Evolutionary conservation across 2,329 filamentous ascomycete genomes (phyloP), one percentile per base, ranked within the genome.

Genomic region (Xylariomycetidae sp.): DNA sequence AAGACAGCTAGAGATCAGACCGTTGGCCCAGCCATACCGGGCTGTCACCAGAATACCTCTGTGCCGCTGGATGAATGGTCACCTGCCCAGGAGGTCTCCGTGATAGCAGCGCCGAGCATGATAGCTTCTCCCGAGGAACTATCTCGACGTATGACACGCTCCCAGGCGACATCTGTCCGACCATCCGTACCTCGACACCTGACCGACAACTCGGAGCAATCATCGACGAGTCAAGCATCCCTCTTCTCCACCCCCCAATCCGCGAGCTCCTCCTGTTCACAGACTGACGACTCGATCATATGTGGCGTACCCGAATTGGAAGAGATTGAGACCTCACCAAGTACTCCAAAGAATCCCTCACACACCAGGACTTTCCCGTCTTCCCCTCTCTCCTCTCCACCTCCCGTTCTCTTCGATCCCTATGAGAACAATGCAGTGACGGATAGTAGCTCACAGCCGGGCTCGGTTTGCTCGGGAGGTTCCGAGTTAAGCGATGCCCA

Each of bases 301-400:
- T 34, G 16, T 15, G 31, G 27, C 14, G 33, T 25, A 7, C 25
- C 34, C 8, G n/a, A 11, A 16, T 20, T 31, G 12, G 12, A 13
- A 9, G 32, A 15, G n/a, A 14, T 28, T 10, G 45, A 44, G 17
- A 52, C 52, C 30, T 47, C 31, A 33, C 33, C 34, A 14, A 47
- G 29, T 15, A 55, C 45, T 6, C 55, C 50, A 26, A 51, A 40
- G 29, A 49, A 35, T 25, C 33, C 38, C 3, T 20, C 40, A 9
- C 31, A 36, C 5, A 39, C 46, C 10, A 46, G 49, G 7, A 38
- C 50, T 4, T 47, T 54, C 15, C 66, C 61, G 53, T 77, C 74
- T 0, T 77, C 74, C 1, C 74, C 74, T 0, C 58, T 78, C 10
- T 78, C 74, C 0, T 78, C 74, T 2, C 74, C 74, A 1, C 74